Base-by-base conservation (phyloP, 495 filamentous ascomycete genomes). In the Penicillium egyptiacum region DNA sequence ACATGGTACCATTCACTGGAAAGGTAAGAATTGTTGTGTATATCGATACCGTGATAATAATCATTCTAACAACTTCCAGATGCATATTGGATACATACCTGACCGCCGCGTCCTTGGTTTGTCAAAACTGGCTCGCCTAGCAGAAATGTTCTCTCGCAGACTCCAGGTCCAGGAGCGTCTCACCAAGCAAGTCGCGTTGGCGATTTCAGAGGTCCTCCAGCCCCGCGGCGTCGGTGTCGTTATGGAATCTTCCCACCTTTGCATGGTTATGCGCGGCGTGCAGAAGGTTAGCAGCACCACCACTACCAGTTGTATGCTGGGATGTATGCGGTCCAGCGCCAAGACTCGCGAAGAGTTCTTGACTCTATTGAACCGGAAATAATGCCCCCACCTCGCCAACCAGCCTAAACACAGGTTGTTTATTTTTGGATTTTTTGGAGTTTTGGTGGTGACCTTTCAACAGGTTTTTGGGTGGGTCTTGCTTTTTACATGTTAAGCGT, bases 41-140 rank as follows among this genome's bases (percentile, higher is more conserved):
- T 53, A 9, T 53, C 19, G 23, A 20, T 41, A 10, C 44, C 26
- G 35, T 22, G 20, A 3, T 67, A 31, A 57, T 56, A 11, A 17
- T 19, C 9, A 52, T 39, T 30, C 54, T 69, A 33, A 60, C 59
- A n/a, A 49, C 45, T 41, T 64, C 33, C 51, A 91, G 88, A 96
- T 98, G 90, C 94, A 98, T 76, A 97, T 98, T 63, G 95, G 94
- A 28, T 98, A 98, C 69, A 97, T 98, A 55, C 95, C 92, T 16
- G 81, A 86, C 60, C 75, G 81, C 60, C 74, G 89, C 74, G 95
- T 98, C 37, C 88, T 98, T 35, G 95, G 94, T 37, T 88, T 98
- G 26, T 96, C 92, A 9, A 98, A 98, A 72, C 79, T 98, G 43
- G 94, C 93, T 14, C 85, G 94, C 42, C 90, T 98, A 52, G 95